Evolutionary conservation across 2,329 filamentous ascomycete species (phyloP), one percentile per base, ranked within the genome.

Genomic region (Dactylonectria macrodidyma): DNA sequence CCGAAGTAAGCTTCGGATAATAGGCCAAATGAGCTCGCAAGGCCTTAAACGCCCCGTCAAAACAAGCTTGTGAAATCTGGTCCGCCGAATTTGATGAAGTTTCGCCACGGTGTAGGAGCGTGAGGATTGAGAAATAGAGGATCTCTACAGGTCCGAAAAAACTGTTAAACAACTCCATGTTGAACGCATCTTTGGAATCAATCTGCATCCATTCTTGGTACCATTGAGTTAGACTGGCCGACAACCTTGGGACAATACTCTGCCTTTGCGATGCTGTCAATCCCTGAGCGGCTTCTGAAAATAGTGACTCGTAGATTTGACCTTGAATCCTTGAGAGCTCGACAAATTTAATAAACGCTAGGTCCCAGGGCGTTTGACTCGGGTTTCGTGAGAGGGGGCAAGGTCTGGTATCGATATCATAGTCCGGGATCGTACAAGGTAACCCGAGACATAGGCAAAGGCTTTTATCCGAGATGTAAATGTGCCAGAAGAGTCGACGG

Each of bases 391-490:
- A 60, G 16, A 65, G 10, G 2, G 33, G 10, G 50, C 62, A 60
- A 16, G 16, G 57, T 11, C 50, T 48, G 22, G 34, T n/a, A 16
- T 65, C 62, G 2, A 65, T 44, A 22, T 60, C 57, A 16, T 22
- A 65, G 26, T 65, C 62, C 14, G 60, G 62, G 26, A 65, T 57
- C 2, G 57, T 60, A 3, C 57, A 65, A 5, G 26, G 38, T 22
- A 41, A 26, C 12, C 57, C 62, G 30, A 65, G 57, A 11, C 62
- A 50, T 4, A 30, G 38, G 11, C 50, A 48, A 5, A 65, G 44
- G n/a, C 60, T 56, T 41, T 65, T 65, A 19, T 60, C 62, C 2
- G 30, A 56, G 12, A 60, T 57, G n/a, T 65, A 65, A 16, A 65
- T 44, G 30, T 65, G 57, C 62, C 62, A 60, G 30, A 65, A 64